Base-by-base conservation (phyloP, 2,329 filamentous ascomycete genomes). In the Botrytis pseudocinerea region DNA sequence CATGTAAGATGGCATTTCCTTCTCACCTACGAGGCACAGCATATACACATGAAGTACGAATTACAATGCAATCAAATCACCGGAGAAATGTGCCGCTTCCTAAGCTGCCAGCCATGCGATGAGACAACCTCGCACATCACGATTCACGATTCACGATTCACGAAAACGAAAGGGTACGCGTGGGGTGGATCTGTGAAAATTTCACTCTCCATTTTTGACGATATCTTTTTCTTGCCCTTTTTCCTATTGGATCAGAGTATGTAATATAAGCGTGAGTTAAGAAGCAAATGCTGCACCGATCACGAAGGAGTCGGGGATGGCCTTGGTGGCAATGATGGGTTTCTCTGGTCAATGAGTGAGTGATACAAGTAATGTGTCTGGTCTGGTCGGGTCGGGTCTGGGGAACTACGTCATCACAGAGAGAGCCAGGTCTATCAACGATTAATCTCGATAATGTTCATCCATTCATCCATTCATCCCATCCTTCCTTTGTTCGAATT, bases 381-480 rank as follows among this genome's bases (percentile, higher is more conserved):
- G 14, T 14, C 40, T 14, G 40, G 40, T 42, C 40, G 10, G 48
- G 48, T 51, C 48, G n/a, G 25, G 48, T 51, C 25, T 32, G 22
- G 22, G 64, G 35, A 32, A 38, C 35, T 32, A 68, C 65, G 65
- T 68, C 65, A 68, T 68, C 20, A 32, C 32, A 57, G 25, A 25
- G 38, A 42, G 35, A 62, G 22, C 60, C 42, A 20, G 57, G 32
- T 35, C 8, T 28, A 35, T 25, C 35, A 35, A 35, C 6, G 5
- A 35, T 35, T 25, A 4, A 48, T 28, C 54, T 59, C 54, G 54
- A 32, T 16, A 59, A 32, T n/a, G 2, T 20, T 22, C 16, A 38
- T 40, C 6, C 35, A 62, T 40, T 3, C 38, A 40, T 18, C 22
- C n/a, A 54, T n/a, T 22, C 59, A 61, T 61, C 59, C 14, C 35